Conservation (phyloP, 164 flowering plant genomes). For the Magnolia sinica region DNA sequence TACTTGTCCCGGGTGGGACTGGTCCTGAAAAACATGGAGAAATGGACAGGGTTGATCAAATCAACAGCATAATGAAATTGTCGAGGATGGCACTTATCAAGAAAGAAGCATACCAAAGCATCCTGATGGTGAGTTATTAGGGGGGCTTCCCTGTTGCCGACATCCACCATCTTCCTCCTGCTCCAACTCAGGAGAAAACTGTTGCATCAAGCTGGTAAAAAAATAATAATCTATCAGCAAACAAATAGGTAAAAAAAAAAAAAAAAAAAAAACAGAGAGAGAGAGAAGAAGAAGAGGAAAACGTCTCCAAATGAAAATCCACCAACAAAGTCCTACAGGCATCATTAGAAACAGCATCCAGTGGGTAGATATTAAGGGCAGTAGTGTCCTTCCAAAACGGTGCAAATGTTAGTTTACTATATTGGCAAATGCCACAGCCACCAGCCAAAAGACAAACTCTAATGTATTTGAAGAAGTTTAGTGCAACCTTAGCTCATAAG, state of each 20-base stretch:
- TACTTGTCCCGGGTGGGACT: constrained; percentile 28
- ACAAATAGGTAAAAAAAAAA: not conserved
- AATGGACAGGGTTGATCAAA: not conserved
- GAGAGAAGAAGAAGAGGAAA: not conserved
- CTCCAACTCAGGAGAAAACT: constrained; percentile 41
- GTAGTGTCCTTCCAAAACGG: no score
- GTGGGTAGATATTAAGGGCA: no score
- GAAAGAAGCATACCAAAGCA: constrained; percentile 27
- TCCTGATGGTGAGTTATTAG: constrained; percentile 32
- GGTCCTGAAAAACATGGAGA: constrained; percentile 24
- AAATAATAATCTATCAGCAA: not conserved
- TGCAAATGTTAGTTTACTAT: no score
- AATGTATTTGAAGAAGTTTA: no score
- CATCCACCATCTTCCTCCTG: constrained; percentile 36
- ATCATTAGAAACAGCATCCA: no score
- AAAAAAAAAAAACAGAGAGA: not conserved
- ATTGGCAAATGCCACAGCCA: no score
- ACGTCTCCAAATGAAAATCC: no score
- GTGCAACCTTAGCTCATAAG: no score
- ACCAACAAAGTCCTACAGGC: no score
- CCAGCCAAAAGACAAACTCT: no score
- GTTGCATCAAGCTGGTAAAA: constrained; percentile 43
- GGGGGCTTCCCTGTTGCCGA: constrained; percentile 30
- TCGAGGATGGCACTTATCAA: not conserved
- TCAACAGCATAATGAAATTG: not conserved